These are phyloP conservation scores for Triticum turgidum DNA, from an alignment of 176 grass and related monocot species.

Conservation along the genomic window DNA sequence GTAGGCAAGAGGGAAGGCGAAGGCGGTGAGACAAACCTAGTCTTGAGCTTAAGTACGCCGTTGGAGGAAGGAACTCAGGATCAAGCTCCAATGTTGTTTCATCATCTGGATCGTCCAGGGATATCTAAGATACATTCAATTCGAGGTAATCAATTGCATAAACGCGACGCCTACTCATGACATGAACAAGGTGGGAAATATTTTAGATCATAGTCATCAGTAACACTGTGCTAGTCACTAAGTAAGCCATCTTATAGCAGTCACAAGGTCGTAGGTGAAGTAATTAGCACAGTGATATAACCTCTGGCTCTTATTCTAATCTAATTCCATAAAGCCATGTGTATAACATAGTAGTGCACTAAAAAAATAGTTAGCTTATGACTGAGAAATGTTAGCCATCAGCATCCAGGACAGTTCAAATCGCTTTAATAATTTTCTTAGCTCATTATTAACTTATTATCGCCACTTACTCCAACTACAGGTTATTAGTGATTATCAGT, in stretches of 20 bases:
- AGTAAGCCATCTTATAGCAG: not conserved
- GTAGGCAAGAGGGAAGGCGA: not conserved
- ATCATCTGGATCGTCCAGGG: not conserved
- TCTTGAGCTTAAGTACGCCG: not conserved
- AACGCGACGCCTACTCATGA: not conserved
- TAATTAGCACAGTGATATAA: not conserved
- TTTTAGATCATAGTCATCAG: not conserved
- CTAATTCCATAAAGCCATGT: not conserved
- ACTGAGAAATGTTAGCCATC: conserved; percentile 16
- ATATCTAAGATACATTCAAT: not conserved
- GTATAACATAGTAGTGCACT: not conserved
- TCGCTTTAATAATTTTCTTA: not conserved
- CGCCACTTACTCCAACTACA: not conserved
- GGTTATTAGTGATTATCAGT: not conserved
- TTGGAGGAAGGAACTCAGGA: not conserved
- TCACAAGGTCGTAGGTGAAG: not conserved
- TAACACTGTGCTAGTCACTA: not conserved
- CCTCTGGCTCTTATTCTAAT: not conserved
- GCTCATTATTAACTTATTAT: not conserved
- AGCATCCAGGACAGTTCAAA: not conserved
- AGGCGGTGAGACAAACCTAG: not conserved
- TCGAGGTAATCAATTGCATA: not conserved
- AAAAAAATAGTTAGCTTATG: not conserved
- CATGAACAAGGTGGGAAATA: not conserved
- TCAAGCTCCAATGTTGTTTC: not conserved